phyloP scores from a whole-genome alignment of 2,329 filamentous ascomycete species.

The Rugonectria rugulosa region DNA sequence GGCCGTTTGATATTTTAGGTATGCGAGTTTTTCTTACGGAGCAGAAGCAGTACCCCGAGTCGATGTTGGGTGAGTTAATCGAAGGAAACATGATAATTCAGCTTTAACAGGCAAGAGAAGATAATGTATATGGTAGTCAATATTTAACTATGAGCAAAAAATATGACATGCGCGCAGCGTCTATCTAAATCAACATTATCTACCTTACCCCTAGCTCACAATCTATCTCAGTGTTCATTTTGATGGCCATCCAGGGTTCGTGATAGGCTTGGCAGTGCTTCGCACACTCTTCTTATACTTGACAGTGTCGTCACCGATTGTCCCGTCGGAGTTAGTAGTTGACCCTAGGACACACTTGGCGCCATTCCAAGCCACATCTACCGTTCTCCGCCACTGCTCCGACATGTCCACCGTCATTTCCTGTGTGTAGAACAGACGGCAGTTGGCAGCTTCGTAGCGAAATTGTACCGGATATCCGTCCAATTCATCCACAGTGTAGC shows the following conservation, averaged over 20 bases:
- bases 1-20: too few relatives aligned
- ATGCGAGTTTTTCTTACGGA: too few relatives aligned
- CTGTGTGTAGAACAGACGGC: conserved; percentile 19
- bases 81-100: too few relatives aligned
- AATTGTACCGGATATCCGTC: conserved; percentile 20
- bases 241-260: not conserved
- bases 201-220: too few relatives aligned
- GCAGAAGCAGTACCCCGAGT: too few relatives aligned
- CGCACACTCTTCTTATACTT: not conserved
- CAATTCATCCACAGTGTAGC: conserved; percentile 9
- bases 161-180: too few relatives aligned
- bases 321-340: not conserved
- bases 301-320: not conserved
- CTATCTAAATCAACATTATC: too few relatives aligned
- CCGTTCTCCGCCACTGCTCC: not conserved
- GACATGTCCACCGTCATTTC: not conserved
- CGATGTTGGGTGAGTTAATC: too few relatives aligned
- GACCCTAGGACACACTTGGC: conserved; percentile 4
- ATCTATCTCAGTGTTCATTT: too few relatives aligned
- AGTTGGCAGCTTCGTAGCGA: conserved; percentile 24
- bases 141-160: too few relatives aligned
- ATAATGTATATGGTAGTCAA: too few relatives aligned
- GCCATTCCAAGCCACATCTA: conserved; percentile 3
- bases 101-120: too few relatives aligned
- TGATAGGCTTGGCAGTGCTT: not conserved